Percentiles rank a stretch among this genome's conserved stretches.
Conservation (phyloP, 257 asterid species). For the Haberlea rhodopensis region DNA sequence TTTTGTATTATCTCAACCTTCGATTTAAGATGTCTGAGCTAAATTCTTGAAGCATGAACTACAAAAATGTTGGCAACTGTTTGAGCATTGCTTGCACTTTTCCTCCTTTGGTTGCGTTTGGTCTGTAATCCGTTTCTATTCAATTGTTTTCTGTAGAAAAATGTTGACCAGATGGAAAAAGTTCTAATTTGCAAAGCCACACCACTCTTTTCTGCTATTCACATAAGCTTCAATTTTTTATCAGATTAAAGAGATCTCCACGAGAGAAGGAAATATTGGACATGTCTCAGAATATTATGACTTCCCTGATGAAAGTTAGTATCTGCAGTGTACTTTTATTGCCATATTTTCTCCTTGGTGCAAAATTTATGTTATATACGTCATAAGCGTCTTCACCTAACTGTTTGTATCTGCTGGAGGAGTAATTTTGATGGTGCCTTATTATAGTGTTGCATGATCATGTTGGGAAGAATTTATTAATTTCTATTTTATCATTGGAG, state of each 20-base stretch:
- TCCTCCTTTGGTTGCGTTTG: slow-evolving; percentile 2
- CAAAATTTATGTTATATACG: slow-evolving; percentile 8
- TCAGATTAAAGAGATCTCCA: slow-evolving; percentile 43
- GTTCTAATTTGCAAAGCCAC: slow-evolving; percentile 7
- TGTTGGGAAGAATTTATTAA: neutral
- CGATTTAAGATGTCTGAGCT: too few relatives aligned
- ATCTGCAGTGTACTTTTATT: slow-evolving; percentile 7
- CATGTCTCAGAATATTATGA: slow-evolving; percentile 44
- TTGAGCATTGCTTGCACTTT: too few relatives aligned
- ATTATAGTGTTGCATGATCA: neutral
- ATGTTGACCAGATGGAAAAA: neutral
- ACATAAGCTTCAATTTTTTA: slow-evolving; percentile 20
- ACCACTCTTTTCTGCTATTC: slow-evolving; percentile 19
- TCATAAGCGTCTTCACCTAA: slow-evolving; percentile 8
- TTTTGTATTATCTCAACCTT: too few relatives aligned
- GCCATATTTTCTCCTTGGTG: neutral
- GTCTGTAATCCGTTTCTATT: slow-evolving; percentile 1
- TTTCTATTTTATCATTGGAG: neutral
- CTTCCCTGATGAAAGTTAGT: slow-evolving; percentile 70
- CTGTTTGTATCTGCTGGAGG: slow-evolving; percentile 18
- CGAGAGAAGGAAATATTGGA: slow-evolving; percentile 19
- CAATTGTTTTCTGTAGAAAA: neutral
- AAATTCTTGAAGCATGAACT: too few relatives aligned
- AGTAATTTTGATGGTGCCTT: neutral
- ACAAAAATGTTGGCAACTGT: too few relatives aligned